phyloP scores from a whole-genome alignment of 805 yeast genomes.

The Teunomyces gatunensis region DNA sequence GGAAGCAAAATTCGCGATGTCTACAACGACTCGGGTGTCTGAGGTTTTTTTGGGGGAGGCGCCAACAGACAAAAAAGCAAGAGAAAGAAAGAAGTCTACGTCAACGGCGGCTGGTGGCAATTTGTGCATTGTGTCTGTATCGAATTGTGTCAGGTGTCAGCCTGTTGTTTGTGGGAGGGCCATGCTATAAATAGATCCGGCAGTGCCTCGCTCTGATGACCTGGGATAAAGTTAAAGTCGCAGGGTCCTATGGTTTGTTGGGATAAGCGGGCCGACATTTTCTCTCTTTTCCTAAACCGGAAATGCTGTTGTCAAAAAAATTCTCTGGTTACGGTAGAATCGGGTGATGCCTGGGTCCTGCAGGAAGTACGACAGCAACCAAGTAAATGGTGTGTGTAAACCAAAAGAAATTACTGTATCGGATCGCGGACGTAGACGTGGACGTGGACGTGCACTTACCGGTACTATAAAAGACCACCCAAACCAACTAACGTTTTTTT shows the following conservation, averaged over 20 bases:
- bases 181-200: not conserved
- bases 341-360: too few species aligned
- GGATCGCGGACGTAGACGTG: too few species aligned
- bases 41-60: too few species aligned
- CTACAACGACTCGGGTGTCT: not conserved
- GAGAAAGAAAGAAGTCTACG: not conserved
- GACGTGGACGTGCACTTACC: not conserved
- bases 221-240: not conserved
- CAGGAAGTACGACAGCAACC: too few species aligned
- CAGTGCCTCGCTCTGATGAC: not conserved
- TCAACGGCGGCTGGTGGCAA: too few species aligned
- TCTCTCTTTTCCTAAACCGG: not conserved
- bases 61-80: too few species aligned
- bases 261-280: not conserved
- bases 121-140: too few species aligned
- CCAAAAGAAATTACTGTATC: too few species aligned
- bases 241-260: not conserved
- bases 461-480: not conserved
- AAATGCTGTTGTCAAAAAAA: not conserved
- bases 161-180: too few species aligned
- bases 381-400: too few species aligned
- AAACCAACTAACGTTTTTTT: not conserved
- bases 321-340: not conserved
- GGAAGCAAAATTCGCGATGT: not conserved
- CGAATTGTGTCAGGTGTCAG: too few species aligned